Conservation (phyloP, 164 flowering plant species). For the Tetrastigma voinierianum region DNA sequence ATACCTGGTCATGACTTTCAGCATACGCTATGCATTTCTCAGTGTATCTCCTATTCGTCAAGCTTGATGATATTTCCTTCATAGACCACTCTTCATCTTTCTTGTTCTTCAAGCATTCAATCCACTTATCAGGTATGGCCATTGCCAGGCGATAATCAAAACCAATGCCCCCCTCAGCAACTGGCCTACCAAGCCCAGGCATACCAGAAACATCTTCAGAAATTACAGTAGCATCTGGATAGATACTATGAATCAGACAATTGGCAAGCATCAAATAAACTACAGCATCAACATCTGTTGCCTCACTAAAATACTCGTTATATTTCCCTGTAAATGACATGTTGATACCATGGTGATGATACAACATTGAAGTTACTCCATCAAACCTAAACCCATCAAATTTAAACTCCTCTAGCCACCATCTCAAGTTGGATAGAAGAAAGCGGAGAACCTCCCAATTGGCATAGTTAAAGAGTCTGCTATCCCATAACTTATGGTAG, state of each 20-base stretch:
- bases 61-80: constrained; percentile 63
- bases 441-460: constrained; percentile 99
- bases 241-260: constrained; percentile 52
- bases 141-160: constrained; percentile 95
- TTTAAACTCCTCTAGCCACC: constrained; percentile 93
- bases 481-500: constrained; percentile 92
- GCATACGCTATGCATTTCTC: constrained; percentile 97
- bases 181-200: constrained; percentile 86
- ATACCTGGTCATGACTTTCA: constrained; percentile 98
- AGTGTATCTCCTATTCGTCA: constrained; percentile 90
- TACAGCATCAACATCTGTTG: constrained; percentile 93
- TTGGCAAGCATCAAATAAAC: constrained; percentile 94
- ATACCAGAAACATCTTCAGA: constrained; percentile 99
- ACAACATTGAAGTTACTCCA: constrained; percentile 97
- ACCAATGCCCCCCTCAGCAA: constrained; percentile 83
- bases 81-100: constrained; percentile 87
- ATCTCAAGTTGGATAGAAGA: constrained; percentile 87
- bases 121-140: constrained; percentile 98
- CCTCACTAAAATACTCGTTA: constrained; percentile 83
- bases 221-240: constrained; percentile 83
- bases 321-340: constrained; percentile 80
- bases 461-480: constrained; percentile 86
- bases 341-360: constrained; percentile 92
- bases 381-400: constrained; percentile 99
- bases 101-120: constrained; percentile 89